These are phyloP conservation scores for Cryptococcus amylolentus DNA, from an alignment of 1,284 basidiomycete genomes.

Conservation along the genomic window DNA sequence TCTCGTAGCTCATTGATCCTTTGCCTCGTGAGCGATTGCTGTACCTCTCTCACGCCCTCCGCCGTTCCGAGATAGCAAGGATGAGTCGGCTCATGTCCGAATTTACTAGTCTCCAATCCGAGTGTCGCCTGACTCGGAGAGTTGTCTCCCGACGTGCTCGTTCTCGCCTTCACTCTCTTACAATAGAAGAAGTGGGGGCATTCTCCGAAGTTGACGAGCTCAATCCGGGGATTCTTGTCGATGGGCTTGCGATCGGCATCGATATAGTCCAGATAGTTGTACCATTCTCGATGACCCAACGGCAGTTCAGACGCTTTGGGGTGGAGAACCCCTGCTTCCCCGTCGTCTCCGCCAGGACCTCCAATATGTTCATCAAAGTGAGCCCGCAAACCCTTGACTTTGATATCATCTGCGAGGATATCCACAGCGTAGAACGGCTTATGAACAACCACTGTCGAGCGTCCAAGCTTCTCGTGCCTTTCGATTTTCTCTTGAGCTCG, in stretches of 20 bases:
- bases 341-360: conserved; percentile 54
- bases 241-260: conserved; percentile 69
- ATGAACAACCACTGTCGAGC: conserved; percentile 50
- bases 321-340: background rate
- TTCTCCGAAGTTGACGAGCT: conserved; percentile 66
- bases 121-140: conserved; percentile 1
- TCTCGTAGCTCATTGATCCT: conserved; percentile 50
- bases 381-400: conserved; percentile 74
- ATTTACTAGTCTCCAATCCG: conserved; percentile 62
- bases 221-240: conserved; percentile 59
- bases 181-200: conserved; percentile 84
- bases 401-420: conserved; percentile 71
- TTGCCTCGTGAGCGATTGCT: conserved; percentile 61
- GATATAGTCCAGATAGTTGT: conserved; percentile 77
- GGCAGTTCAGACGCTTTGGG: conserved; percentile 32
- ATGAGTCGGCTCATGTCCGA: conserved; percentile 83
- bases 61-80: conserved; percentile 71
- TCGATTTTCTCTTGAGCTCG: conserved; percentile 70
- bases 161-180: conserved; percentile 54
- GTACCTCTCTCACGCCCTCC: conserved; percentile 65
- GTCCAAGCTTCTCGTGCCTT: conserved; percentile 40
- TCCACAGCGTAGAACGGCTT: conserved; percentile 94
- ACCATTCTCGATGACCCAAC: conserved; percentile 58
- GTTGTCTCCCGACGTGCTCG: conserved; percentile 43
- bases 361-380: conserved; percentile 60